Conservation (phyloP, 2,329 filamentous ascomycete species). For the Claviceps sp. region DNA sequence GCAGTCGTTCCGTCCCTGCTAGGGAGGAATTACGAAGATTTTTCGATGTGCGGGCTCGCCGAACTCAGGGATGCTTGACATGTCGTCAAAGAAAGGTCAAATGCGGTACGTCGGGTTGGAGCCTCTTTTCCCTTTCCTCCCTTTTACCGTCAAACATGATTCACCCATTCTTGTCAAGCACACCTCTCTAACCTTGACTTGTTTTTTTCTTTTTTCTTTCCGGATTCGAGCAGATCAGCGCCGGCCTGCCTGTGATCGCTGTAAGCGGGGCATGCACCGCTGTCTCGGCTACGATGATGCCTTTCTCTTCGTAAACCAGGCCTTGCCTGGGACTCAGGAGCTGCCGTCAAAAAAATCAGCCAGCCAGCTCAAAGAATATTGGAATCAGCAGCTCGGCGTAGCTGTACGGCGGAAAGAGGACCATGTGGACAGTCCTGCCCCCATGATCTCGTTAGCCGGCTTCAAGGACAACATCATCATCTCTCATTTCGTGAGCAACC, state of each 20-base stretch:
- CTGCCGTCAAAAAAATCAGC: slow-evolving; percentile 5
- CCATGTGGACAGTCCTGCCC: background rate
- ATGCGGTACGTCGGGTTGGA: background rate
- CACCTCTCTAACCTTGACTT: background rate
- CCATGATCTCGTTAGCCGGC: slow-evolving; percentile 1
- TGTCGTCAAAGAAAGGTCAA: slow-evolving; percentile 5
- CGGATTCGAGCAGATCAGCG: background rate
- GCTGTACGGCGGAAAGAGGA: background rate
- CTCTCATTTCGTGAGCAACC: slow-evolving; percentile 4
- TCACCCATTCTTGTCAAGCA: background rate
- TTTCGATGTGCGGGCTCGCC: slow-evolving; percentile 3
- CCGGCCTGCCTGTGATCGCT: slow-evolving; percentile 3
- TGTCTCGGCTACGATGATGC: slow-evolving; percentile 5
- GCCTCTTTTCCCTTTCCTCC: background rate
- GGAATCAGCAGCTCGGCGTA: slow-evolving; percentile 1
- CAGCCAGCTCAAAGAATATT: slow-evolving; percentile 4
- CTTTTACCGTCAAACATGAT: background rate
- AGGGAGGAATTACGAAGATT: slow-evolving; percentile 4
- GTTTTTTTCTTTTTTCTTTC: background rate
- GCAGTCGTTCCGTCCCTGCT: slow-evolving; percentile 2
- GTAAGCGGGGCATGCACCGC: slow-evolving; percentile 3
- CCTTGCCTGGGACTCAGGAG: slow-evolving; percentile 3
- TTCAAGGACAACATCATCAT: slow-evolving; percentile 7
- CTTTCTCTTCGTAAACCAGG: slow-evolving; percentile 6
- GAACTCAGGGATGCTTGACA: slow-evolving; percentile 2